A percentile compares a stretch with the other conserved stretches of the same genome.
Evolutionary conservation across 768 basidiomycete genomes (phyloP).

Genomic region (Mycena rosella): DNA sequence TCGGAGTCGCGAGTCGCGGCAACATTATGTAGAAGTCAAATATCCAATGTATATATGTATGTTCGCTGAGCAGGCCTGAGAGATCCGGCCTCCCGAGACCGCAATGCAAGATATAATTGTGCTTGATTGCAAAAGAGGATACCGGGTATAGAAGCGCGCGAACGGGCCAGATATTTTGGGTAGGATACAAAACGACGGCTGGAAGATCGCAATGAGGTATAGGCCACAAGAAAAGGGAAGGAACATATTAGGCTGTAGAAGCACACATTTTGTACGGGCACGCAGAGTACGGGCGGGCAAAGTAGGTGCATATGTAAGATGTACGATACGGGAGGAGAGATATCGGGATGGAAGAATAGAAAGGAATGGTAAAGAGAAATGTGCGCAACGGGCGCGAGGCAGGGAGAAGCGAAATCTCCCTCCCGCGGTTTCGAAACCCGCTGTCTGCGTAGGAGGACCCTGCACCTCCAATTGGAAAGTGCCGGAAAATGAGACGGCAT

Average conservation of each 20-base stretch:
- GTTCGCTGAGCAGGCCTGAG: too few species aligned
- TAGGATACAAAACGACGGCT: not conserved
- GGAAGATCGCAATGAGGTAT: conserved; percentile 1
- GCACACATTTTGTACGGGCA: not conserved
- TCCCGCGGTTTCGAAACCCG: not conserved
- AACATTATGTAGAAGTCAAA: conserved; percentile 8
- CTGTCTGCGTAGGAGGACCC: not conserved
- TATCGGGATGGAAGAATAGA: conserved; percentile 14
- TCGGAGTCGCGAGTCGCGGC: conserved; percentile 7
- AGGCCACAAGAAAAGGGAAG: not conserved
- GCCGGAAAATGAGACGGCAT: not conserved
- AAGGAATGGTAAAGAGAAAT: conserved; percentile 15
- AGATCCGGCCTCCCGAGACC: conserved; percentile 13
- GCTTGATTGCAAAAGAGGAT: conserved; percentile 16
- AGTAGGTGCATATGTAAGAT: conserved; percentile 9
- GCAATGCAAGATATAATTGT: conserved; percentile 14
- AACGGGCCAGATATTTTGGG: conserved; percentile 10
- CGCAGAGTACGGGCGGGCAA: too few species aligned
- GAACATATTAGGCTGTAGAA: conserved; percentile 1
- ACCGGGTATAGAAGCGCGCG: conserved; percentile 4
- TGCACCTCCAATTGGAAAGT: not conserved
- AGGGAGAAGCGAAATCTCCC: not conserved
- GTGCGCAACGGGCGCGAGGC: conserved; percentile 7
- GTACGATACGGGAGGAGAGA: conserved; percentile 14
- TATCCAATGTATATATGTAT: conserved; percentile 3